These are phyloP conservation scores for Closterium sp. DNA, from an alignment of 139 green algal genomes.

Conservation along the genomic window DNA sequence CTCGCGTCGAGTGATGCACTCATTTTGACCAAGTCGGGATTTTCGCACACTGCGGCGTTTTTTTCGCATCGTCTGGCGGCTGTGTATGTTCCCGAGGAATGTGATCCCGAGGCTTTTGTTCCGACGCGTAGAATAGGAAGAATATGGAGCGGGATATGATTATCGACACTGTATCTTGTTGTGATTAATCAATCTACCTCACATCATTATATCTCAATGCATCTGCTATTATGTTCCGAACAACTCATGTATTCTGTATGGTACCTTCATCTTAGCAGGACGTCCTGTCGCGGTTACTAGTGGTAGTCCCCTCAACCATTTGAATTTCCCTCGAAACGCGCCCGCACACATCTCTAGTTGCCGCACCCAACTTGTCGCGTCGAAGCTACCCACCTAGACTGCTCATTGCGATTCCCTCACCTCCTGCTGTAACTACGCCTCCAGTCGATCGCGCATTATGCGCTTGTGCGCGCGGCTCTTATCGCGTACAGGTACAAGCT, in stretches of 20 bases:
- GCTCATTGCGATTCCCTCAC: not conserved
- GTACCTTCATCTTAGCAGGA: too few species aligned
- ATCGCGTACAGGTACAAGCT: not conserved
- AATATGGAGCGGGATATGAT: not conserved
- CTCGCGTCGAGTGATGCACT: not conserved
- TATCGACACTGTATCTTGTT: not conserved
- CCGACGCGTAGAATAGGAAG: not conserved
- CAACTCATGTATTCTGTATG: too few species aligned
- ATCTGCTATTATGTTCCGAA: too few species aligned
- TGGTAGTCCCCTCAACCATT: too few species aligned
- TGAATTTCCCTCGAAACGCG: too few species aligned
- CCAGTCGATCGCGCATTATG: not conserved
- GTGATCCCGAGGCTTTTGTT: not conserved
- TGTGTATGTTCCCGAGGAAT: not conserved
- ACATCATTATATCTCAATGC: too few species aligned
- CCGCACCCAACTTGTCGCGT: too few species aligned
- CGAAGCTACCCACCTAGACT: not conserved
- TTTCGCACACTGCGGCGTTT: not conserved
- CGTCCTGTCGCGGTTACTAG: too few species aligned
- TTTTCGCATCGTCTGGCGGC: not conserved
- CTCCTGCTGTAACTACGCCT: not conserved
- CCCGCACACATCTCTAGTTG: too few species aligned
- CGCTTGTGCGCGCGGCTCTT: not conserved
- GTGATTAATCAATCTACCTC: too few species aligned
- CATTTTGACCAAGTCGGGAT: not conserved